These are phyloP conservation scores for Psophocarpus tetragonolobus DNA, from an alignment of 306 rosid species.

Conservation along the genomic window DNA sequence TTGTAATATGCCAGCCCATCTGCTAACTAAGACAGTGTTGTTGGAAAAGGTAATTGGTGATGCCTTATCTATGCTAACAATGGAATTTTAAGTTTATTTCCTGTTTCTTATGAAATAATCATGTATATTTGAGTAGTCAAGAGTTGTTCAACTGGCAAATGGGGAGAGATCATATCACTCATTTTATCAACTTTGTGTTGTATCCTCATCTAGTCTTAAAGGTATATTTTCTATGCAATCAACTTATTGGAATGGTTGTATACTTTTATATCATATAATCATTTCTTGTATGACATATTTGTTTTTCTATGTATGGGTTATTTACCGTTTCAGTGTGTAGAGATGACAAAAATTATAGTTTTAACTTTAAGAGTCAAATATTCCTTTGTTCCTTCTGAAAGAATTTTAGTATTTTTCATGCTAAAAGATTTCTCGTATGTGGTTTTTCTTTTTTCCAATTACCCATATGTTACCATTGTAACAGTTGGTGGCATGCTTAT, in stretches of 20 bases:
- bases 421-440: not conserved
- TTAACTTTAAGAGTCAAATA: slow-evolving; percentile 26
- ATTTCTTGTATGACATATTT: slow-evolving; percentile 20
- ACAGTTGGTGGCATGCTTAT: slow-evolving; percentile 2
- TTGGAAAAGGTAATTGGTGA: slow-evolving; percentile 77
- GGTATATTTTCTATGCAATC: slow-evolving; percentile 46
- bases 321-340: slow-evolving; percentile 1
- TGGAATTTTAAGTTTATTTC: slow-evolving; percentile 23
- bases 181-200: slow-evolving; percentile 98
- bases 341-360: slow-evolving; percentile 9
- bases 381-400: slow-evolving; percentile 5
- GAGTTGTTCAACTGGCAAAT: slow-evolving; percentile 70
- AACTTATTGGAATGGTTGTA: slow-evolving; percentile 11
- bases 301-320: slow-evolving; percentile 7
- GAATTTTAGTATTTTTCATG: slow-evolving; percentile 8
- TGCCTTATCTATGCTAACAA: slow-evolving; percentile 35
- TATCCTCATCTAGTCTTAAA: slow-evolving; percentile 71
- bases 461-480: not conserved
- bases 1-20: slow-evolving; percentile 36
- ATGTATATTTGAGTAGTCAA: slow-evolving; percentile 71
- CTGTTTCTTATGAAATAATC: slow-evolving; percentile 37
- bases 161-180: slow-evolving; percentile 88
- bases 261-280: not conserved
- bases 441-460: not conserved
- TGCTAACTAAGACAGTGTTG: slow-evolving; percentile 54